phyloP scores from a whole-genome alignment of 176 grass and related monocot genomes.

The Aegilops tauschii region DNA sequence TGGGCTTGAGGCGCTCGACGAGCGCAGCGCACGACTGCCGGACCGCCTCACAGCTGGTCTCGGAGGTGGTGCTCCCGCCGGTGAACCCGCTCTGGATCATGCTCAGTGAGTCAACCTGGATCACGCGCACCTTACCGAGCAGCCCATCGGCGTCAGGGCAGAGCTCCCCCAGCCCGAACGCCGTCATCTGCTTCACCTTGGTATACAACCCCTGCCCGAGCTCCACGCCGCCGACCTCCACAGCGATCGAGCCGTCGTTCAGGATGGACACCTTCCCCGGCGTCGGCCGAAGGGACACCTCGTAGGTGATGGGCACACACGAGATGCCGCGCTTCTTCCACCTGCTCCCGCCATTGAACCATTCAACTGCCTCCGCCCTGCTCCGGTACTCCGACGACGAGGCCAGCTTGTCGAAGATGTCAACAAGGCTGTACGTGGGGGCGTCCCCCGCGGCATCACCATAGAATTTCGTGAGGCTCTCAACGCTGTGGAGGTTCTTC shows the following conservation, averaged over 20 bases:
- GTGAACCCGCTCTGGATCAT: constrained; percentile 71
- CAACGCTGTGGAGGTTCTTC: constrained; percentile 70
- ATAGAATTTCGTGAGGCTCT: constrained; percentile 59
- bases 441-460: constrained; percentile 32
- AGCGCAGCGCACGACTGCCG: constrained; percentile 48
- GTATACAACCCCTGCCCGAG: constrained; percentile 85
- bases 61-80: constrained; percentile 82
- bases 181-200: constrained; percentile 85
- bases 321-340: constrained; percentile 90
- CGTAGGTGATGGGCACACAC: constrained; percentile 62
- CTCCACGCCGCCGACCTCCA: constrained; percentile 85
- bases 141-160: constrained; percentile 41
- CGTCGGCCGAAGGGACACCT: constrained; percentile 19
- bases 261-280: constrained; percentile 88
- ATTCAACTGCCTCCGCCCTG: constrained; percentile 21
- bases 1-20: constrained; percentile 59
- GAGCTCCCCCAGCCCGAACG: constrained; percentile 55
- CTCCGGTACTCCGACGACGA: constrained; percentile 52
- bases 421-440: constrained; percentile 63
- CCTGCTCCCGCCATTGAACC: constrained; percentile 61
- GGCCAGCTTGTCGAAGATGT: constrained; percentile 64
- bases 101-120: constrained; percentile 74
- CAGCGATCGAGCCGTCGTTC: constrained; percentile 75
- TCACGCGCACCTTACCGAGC: constrained; percentile 58
- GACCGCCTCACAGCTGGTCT: constrained; percentile 74